phyloP scores from a whole-genome alignment of 1,284 basidiomycete genomes.

The Puccinia horiana region DNA sequence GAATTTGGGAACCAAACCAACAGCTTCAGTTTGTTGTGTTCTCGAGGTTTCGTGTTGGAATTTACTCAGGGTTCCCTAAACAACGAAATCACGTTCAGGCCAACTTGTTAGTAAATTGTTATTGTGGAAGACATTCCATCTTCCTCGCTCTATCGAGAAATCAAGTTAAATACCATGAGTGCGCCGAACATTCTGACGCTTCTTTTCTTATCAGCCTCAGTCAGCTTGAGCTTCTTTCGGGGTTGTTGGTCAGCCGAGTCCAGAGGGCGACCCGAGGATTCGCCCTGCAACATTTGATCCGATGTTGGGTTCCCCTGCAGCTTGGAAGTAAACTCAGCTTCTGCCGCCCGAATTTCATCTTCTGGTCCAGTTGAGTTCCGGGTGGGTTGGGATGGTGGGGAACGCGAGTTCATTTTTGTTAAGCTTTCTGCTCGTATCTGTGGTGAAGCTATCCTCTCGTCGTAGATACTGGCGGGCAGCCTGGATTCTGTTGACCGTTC shows the following conservation, averaged over 20 bases:
- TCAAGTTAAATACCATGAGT: conserved; percentile 31
- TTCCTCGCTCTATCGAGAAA: too few relatives aligned
- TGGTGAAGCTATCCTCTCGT: too few relatives aligned
- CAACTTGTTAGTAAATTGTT: not conserved
- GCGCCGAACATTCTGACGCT: conserved; percentile 48
- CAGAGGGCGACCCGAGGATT: not conserved
- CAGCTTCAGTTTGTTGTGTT: conserved; percentile 46
- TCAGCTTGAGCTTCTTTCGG: conserved; percentile 44
- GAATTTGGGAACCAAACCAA: conserved; percentile 4
- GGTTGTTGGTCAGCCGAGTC: conserved; percentile 36
- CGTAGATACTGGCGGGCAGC: too few relatives aligned
- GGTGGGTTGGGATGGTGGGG: not conserved
- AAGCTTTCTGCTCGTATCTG: not conserved
- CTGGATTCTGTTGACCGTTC: too few relatives aligned
- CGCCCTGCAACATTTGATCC: conserved; percentile 7
- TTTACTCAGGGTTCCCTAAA: conserved; percentile 47
- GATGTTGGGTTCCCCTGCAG: not conserved
- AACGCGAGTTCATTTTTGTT: not conserved
- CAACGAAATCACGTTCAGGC: not conserved
- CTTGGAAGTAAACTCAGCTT: conserved; percentile 35
- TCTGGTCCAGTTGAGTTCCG: not conserved
- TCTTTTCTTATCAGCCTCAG: conserved; percentile 49
- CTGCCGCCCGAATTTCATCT: conserved; percentile 35
- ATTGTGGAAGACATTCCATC: not conserved
- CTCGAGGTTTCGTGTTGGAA: conserved; percentile 47